A percentile compares a stretch with the other conserved stretches of the same genome.
phyloP scores from a whole-genome alignment of 73 alveolate genomes.

The Paramecium sonneborni region DNA sequence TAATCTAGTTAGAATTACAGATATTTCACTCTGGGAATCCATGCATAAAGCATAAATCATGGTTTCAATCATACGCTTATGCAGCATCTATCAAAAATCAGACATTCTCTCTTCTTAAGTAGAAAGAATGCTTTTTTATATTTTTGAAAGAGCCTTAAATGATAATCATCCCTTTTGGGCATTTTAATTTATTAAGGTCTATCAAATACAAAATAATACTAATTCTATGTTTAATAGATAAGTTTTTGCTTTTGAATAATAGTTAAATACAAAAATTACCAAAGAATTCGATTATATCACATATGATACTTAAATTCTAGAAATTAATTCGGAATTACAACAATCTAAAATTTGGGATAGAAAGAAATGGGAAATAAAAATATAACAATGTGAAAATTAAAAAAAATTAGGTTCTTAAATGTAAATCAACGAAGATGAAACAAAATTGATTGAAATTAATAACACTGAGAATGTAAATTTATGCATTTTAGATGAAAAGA shows the following conservation, averaged over 20 bases:
- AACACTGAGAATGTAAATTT: not conserved
- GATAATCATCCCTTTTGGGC: conserved; percentile 60
- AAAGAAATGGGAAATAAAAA: not conserved
- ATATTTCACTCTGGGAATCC: conserved; percentile 8
- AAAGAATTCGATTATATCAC: not conserved
- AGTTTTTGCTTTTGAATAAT: not conserved
- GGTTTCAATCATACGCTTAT: not conserved
- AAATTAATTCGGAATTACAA: not conserved
- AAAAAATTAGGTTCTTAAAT: not conserved
- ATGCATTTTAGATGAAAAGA: not conserved
- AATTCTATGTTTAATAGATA: not conserved
- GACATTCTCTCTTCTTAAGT: not conserved
- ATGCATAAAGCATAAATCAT: not conserved
- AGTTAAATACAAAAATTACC: not conserved
- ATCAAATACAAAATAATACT: not conserved
- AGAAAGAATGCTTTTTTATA: not conserved
- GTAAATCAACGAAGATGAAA: not conserved
- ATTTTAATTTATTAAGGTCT: not conserved
- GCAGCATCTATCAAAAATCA: not conserved
- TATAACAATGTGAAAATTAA: not conserved
- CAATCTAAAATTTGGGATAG: conserved; percentile 1
- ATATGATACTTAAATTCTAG: not conserved
- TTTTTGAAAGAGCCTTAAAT: conserved; percentile 39
- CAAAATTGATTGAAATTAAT: not conserved
- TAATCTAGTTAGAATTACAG: conserved; percentile 20